Evolutionary conservation across 208 protist species (phyloP), one percentile per base, ranked within the genome.

Genomic region (Acanthamoeba triangularis): DNA sequence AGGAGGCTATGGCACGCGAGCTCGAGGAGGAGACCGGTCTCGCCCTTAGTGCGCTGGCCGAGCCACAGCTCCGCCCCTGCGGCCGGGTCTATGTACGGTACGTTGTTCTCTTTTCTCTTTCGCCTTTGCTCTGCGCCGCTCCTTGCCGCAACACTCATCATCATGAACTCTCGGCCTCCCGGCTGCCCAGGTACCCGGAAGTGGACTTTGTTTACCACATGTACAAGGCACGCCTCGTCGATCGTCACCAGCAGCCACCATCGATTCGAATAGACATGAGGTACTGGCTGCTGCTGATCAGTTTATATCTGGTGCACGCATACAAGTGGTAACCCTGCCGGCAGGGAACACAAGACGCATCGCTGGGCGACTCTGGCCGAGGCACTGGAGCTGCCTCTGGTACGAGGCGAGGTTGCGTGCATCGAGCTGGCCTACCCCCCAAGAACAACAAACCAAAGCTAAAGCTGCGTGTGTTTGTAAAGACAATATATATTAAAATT

Each of bases 151-250:
- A 52, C 37, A 44, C 41, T 44, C 41, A 44, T 5, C 5, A 0
- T 56, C 52, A 3, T n/a, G n/a, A n/a, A n/a, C n/a, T n/a, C n/a
- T n/a, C n/a, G n/a, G n/a, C n/a, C n/a, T n/a, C n/a, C n/a, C n/a
- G n/a, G n/a, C 2, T 56, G 6, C 1, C 69, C 2, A 82, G 74
- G 37, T 82, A 82, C 74, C 76, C 76, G 0, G 76, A 85, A 85
- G 76, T 85, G 76, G 76, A 85, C 44, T 85, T 85, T 25, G n/a
- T 85, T 33, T 85, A 85, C 23, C 47, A 85, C 76, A 85, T 85
- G 76, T 85, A n/a, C 25, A 85, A 33, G 44, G 76, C 76, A 28
- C 76, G 76, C 11, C 35, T 85, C 37, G 76, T 7, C 2, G 23
- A 35, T 7, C 14, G 8, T 16, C 37, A 59, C 37, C 52, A 56